These are phyloP conservation scores for Azolla pinnata DNA, from an alignment of 75 land plant species.

Conservation along the genomic window DNA sequence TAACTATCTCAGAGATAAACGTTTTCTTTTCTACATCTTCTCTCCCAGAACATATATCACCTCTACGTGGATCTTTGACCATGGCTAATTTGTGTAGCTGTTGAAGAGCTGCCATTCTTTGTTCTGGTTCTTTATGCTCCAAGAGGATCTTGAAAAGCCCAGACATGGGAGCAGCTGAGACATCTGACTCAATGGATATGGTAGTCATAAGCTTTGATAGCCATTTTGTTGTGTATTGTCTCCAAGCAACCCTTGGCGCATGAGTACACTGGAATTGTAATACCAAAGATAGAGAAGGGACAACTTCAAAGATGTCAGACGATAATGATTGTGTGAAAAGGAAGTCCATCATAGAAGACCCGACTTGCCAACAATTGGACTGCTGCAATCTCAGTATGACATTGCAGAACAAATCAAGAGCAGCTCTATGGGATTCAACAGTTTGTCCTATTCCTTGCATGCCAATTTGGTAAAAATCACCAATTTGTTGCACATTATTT, in stretches of 20 bases:
- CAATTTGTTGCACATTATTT: not conserved
- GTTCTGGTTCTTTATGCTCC: constrained; percentile 83
- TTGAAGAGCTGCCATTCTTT: constrained; percentile 47
- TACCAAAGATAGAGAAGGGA: constrained; percentile 34
- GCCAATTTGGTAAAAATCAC: not conserved
- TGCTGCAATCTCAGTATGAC: constrained; percentile 28
- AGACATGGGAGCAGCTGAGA: constrained; percentile 23
- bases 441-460: constrained; percentile 9
- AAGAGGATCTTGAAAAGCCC: constrained; percentile 56
- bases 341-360: constrained; percentile 55
- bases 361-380: constrained; percentile 73
- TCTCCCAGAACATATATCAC: no score
- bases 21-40: no score
- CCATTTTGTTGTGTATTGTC: constrained; percentile 60
- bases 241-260: constrained; percentile 71
- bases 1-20: constrained; percentile 35
- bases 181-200: constrained; percentile 9
- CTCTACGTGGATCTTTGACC: no score
- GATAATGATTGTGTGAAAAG: constrained; percentile 40
- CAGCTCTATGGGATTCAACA: constrained; percentile 16
- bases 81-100: constrained; percentile 43
- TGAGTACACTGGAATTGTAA: constrained; percentile 37
- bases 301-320: constrained; percentile 22
- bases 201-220: constrained; percentile 37
- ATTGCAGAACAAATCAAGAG: constrained; percentile 39